phyloP scores from a whole-genome alignment of 1,284 basidiomycete genomes.

The Apiotrichum domesticum region DNA sequence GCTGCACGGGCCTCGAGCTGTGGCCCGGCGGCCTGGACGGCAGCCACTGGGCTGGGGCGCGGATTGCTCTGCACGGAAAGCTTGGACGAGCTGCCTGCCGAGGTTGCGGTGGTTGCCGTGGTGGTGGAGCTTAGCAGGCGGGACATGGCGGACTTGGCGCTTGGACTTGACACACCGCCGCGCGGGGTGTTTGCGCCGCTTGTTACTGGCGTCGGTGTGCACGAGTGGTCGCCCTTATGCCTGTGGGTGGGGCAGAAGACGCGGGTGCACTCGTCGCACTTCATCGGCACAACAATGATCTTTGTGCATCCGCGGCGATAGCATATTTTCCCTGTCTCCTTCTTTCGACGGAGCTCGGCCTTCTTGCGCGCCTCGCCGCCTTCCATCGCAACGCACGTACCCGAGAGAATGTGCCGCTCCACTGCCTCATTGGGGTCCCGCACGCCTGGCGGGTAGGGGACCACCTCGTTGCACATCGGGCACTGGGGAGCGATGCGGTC shows the following conservation, averaged over 20 bases:
- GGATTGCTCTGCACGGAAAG: not conserved
- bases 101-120: not conserved
- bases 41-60: not conserved
- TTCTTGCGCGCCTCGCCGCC: conserved; percentile 39
- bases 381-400: conserved; percentile 36
- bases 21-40: not conserved
- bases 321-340: conserved; percentile 43
- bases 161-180: not conserved
- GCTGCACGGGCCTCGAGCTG: conserved; percentile 36
- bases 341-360: conserved; percentile 33
- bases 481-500: conserved; percentile 46
- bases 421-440: conserved; percentile 42
- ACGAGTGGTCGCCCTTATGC: conserved; percentile 30
- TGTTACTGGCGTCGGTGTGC: conserved; percentile 19
- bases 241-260: conserved; percentile 41
- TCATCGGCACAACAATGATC: conserved; percentile 42
- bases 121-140: conserved; percentile 22
- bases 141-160: conserved; percentile 28
- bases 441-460: conserved; percentile 25
- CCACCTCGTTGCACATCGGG: conserved; percentile 42
- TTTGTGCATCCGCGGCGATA: conserved; percentile 41
- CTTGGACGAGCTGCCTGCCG: not conserved
- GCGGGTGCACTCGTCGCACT: conserved; percentile 38
- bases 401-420: conserved; percentile 40
- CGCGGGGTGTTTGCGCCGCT: conserved; percentile 8